Conservation (phyloP, 768 basidiomycete genomes). For the Rhizopogon vesiculosus region DNA sequence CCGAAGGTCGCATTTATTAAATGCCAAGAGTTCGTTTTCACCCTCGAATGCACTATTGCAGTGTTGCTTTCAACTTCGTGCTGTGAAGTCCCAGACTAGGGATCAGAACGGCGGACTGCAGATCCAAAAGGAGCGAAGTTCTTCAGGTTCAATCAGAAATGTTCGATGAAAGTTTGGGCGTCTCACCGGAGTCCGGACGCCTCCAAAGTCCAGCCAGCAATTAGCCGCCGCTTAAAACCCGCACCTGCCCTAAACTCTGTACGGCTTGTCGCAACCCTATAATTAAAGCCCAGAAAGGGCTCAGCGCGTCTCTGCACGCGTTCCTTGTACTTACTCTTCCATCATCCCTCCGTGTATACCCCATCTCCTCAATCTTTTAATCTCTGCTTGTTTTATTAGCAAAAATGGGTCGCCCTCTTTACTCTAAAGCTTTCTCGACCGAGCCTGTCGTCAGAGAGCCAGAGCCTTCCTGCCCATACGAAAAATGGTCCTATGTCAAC, state of each 20-base stretch:
- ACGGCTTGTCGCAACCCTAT: slow-evolving; percentile 1
- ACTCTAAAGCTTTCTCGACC: slow-evolving; percentile 39
- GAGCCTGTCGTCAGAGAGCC: slow-evolving; percentile 41
- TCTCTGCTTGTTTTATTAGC: slow-evolving; percentile 24
- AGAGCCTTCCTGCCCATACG: slow-evolving; percentile 33
- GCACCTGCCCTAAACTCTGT: slow-evolving; percentile 30
- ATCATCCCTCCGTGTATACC: slow-evolving; percentile 11
- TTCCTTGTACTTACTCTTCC: neutral
- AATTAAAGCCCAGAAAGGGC: slow-evolving; percentile 8
- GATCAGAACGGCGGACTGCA: too few species aligned
- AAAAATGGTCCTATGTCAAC: slow-evolving; percentile 62
- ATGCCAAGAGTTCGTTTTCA: too few species aligned
- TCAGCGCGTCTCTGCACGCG: slow-evolving; percentile 1
- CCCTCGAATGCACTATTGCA: too few species aligned
- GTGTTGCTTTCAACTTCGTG: too few species aligned
- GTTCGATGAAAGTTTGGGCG: too few species aligned
- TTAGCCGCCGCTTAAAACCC: slow-evolving; percentile 19
- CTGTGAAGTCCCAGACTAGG: too few species aligned
- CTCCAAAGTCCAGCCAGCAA: too few species aligned
- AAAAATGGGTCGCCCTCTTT: slow-evolving; percentile 58
- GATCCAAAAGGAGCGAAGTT: too few species aligned
- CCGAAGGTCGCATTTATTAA: too few species aligned
- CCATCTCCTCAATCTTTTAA: neutral
- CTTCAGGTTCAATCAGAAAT: too few species aligned
- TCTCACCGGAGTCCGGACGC: too few species aligned